A percentile compares a stretch with the other conserved stretches of the same genome.
Evolutionary conservation across 2,329 filamentous ascomycete species (phyloP).

Genomic region (Aspergillus flavus): DNA sequence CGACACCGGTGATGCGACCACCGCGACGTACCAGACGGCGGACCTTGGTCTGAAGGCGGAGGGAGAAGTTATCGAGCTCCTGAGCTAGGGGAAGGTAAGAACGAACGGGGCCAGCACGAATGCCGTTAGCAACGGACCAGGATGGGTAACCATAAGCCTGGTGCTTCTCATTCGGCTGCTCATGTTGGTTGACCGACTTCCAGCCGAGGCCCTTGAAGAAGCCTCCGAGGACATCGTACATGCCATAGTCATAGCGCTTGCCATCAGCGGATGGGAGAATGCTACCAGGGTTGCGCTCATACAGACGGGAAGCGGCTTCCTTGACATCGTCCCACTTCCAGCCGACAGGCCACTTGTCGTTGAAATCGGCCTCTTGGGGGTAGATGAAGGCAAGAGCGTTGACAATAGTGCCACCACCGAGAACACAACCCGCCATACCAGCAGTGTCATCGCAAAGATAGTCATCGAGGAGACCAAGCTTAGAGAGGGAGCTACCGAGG

Average conservation of each 20-base stretch:
- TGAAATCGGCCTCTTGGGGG: conserved; percentile 65
- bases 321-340: conserved; percentile 69
- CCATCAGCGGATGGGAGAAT: conserved; percentile 67
- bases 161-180: conserved; percentile 65
- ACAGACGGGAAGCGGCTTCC: conserved; percentile 62
- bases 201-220: conserved; percentile 65
- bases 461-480: conserved; percentile 15
- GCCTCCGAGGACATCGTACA: conserved; percentile 63
- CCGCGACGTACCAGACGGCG: conserved; percentile 66
- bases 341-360: conserved; percentile 70
- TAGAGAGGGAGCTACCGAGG: conserved; percentile 17
- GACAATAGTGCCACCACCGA: conserved; percentile 22
- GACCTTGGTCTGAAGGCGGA: conserved; percentile 69
- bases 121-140: conserved; percentile 68
- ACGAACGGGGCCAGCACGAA: conserved; percentile 69
- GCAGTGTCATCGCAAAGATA: conserved; percentile 25
- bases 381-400: conserved; percentile 25
- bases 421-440: conserved; percentile 23
- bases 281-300: conserved; percentile 71
- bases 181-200: conserved; percentile 63
- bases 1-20: conserved; percentile 60
- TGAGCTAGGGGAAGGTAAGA: conserved; percentile 69
- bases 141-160: conserved; percentile 64
- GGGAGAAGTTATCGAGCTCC: conserved; percentile 64
- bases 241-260: conserved; percentile 66